Base-by-base conservation (phyloP, 495 filamentous ascomycete species). In the Astrothelium macrocarpum region DNA sequence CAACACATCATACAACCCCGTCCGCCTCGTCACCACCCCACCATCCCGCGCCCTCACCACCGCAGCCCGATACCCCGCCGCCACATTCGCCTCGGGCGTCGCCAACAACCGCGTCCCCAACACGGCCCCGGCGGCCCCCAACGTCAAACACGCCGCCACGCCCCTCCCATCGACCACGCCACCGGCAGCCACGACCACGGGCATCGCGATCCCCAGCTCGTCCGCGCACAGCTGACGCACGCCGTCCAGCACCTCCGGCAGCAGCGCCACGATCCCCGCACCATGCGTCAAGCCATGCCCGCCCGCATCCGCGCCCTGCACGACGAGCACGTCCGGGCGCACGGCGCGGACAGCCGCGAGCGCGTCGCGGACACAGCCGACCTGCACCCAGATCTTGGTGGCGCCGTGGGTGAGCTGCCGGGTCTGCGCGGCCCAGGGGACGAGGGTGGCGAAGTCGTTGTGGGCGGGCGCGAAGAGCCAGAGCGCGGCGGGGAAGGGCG, bases 101-200 rank as follows among this genome's bases (percentile, higher is more conserved):
- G 87, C 83, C 25, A 90, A 78, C 68, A 90, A 87, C 61, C 87
- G 78, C 31, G 89, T 92, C 2, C 90, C 90, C 75, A 94, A 77
- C 0, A 81, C 87, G 2, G 79, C 82, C 1, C 80, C 90, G 2
- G 79, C 78, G 1, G 89, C 90, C 23, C 87, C 90, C 1, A 92
- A 74, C 25, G 79, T 80, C 53, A 91, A 63, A 2, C 81, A 83
- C 0, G 87, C 88, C 12, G 84, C 83, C 2, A 81, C 82, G 0
- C 85, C 84, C 20, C 88, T 75, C 3, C 83, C 84, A 70, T 92
- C 88, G 0, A 78, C 78, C 62, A 92, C 85, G 0, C 88, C 90
- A 2, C 90, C 90, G 0, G 90, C 87, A 0, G 87, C 90, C 39
- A 91, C 71, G 2, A 92, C 65, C 2, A 65, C 39, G 0, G 82